Base-by-base conservation (phyloP, 2,329 filamentous ascomycete genomes). In the Xylaria sp. region DNA sequence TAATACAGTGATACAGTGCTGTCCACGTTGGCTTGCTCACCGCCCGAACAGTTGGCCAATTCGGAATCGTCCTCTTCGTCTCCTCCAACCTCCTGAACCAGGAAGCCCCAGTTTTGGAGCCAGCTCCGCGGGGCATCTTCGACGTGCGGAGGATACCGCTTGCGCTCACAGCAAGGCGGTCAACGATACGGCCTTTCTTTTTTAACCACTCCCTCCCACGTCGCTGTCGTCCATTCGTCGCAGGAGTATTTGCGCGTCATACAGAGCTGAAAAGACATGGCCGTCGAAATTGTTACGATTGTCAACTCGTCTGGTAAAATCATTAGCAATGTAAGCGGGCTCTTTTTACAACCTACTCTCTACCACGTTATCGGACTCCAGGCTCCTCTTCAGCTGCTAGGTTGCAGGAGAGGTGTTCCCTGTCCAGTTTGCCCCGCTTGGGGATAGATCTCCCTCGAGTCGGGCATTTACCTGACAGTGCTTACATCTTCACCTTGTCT, bases 221-320 rank as follows among this genome's bases (percentile, higher is more conserved):
- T 70, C 60, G 63, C 57, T 54, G 56, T 25, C 50, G 41, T 61
- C 60, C 52, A 56, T 64, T 72, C 61, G 50, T 65, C 62, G n/a
- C n/a, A 46, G 37, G 20, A 55, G 12, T 56, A 20, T 56, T 54
- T 65, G 41, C 62, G 71, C 46, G 58, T 54, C 44, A 52, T 51
- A 34, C 57, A 58, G 41, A 64, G 51, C 62, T 58, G 44, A 65
- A 54, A 56, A 54, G 73, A 70, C 56, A 77, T 78, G 76, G 59
- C 76, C 13, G 73, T 77, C 60, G 77, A 78, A 71, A 72, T 78
- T 52, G 76, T 78, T 34, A 78, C 77, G 1, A 75, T 78, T 51
- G 76, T 78, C 58, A 78, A 78, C 67, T 75, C 73, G 39, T 78
- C 77, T 41, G 77, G 77, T 67, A 78, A 78, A 73, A 75, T 78